Base-by-base conservation (phyloP, 495 filamentous ascomycete species). In the Cercophora scortea region DNA sequence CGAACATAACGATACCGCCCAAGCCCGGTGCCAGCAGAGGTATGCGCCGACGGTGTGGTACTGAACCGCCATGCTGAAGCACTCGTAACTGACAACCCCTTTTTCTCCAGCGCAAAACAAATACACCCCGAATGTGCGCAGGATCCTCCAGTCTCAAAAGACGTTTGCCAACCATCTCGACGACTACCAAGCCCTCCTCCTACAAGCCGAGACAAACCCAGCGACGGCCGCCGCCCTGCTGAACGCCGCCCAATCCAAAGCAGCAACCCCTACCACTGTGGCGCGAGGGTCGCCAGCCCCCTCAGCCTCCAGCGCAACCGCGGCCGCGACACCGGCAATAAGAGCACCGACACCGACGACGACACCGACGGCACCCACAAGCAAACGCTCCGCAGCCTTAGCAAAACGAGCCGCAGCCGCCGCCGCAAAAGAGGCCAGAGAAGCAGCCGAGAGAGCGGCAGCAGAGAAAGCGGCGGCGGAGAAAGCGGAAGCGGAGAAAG, bases 131-230 rank as follows among this genome's bases (percentile, higher is more conserved):
- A 87, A 85, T 62, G 88, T 93, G n/a, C 87, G 89, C 57, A 87
- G 87, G 62, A 93, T 96, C 57, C 74, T 96, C n/a, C 81, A 84
- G 58, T 90, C 85, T 3, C 87, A 94, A 66, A 96, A 96, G 73
- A 90, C 88, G 0, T 95, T 95, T 59, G 79, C 83, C 40, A 94
- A 96, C 68, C 86, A 96, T 61, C 79, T 96, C 35, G 87, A 88
- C 51, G 91, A 96, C 67, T 90, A 89, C 71, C 83, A 89, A 58
- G 90, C 90, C 8, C 72, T 85, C 17, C 63, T 83, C 40, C 73
- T 78, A 1, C 71, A 71, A 44, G 67, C 73, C 34, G 71, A 76
- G 49, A 63, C 65, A 15, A 68, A 68, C 35, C 65, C 65, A 1
- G 53, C 56, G 44, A 53, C 57, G 15, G 51, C 57, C 36, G 58